Conservation (phyloP, 192 early-diverging fungal genomes). For the Gaertneriomyces semiglobifer region DNA sequence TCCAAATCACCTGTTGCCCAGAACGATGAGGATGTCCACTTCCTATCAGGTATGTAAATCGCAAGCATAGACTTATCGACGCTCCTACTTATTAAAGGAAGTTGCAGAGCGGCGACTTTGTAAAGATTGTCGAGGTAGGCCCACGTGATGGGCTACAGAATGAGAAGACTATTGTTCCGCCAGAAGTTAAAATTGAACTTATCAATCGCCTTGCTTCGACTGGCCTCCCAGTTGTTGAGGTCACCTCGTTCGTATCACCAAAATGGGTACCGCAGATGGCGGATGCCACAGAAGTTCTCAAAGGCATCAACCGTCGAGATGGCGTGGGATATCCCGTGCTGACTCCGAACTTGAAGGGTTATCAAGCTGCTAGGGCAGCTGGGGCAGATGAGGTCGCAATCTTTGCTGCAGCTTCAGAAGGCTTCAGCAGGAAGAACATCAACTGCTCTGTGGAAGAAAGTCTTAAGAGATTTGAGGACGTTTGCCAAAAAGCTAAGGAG, state of each 20-base stretch:
- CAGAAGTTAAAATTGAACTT: slow-evolving; percentile 79
- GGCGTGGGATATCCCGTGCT: slow-evolving; percentile 85
- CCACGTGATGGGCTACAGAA: slow-evolving; percentile 97
- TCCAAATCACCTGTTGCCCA: too few relatives aligned
- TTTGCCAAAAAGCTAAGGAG: slow-evolving; percentile 61
- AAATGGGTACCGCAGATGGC: slow-evolving; percentile 97
- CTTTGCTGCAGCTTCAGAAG: slow-evolving; percentile 84
- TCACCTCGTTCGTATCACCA: slow-evolving; percentile 91
- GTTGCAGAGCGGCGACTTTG: slow-evolving; percentile 7
- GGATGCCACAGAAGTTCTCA: slow-evolving; percentile 75
- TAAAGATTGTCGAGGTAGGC: slow-evolving; percentile 29
- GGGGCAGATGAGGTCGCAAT: slow-evolving; percentile 87
- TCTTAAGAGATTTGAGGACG: slow-evolving; percentile 64
- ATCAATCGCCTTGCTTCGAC: slow-evolving; percentile 73
- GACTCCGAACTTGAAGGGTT: slow-evolving; percentile 81
- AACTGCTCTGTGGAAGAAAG: slow-evolving; percentile 87
- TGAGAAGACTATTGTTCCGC: slow-evolving; percentile 79
- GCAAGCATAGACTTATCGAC: too few relatives aligned
- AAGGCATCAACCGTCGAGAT: slow-evolving; percentile 55
- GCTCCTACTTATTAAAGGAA: too few relatives aligned
- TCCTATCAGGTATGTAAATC: too few relatives aligned
- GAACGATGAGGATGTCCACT: too few relatives aligned
- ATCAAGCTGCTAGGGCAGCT: slow-evolving; percentile 74
- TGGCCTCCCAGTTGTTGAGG: slow-evolving; percentile 81
- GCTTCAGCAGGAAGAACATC: slow-evolving; percentile 87